Base-by-base conservation (phyloP, 306 rosid genomes). In the Vicia villosa region DNA sequence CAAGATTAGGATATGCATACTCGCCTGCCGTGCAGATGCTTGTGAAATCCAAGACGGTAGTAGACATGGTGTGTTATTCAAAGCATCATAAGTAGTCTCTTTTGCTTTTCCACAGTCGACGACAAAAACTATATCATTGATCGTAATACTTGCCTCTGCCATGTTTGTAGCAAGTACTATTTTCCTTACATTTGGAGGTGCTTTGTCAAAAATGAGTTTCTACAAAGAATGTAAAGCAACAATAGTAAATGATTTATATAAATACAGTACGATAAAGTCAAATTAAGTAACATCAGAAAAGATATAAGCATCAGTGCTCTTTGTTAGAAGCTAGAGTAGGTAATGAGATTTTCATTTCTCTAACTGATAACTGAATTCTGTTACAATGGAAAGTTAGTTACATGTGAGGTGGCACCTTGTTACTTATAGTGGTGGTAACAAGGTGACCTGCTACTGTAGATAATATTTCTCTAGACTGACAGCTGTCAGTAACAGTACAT, bases 61-160 rank as follows among this genome's bases (percentile, higher is more conserved):
- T 51, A 93, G 85, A 78, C 98, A 93, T 59, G 98, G 96, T 2
- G 98, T 93, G 74, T 93, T 93, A 78, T 93, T 93, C 85, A 93
- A 85, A 63, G 98, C 98, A 80, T 93, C 98, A 80, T 93, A 90
- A 9, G 96, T 83, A 72, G 98, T 90, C 87, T 93, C 98, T 85
- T 93, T 93, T 13, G 98, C 98, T 79, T 93, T 93, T 78, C 98
- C 98, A 47, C 98, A 90, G 77, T 93, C 98, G 77, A 93, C 83
- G 68, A 93, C 98, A 83, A 90, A 93, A 67, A 93, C 93, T 32
- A 93, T 30, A 43, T 93, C 98, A 75, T 93, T 93, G 84, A 90
- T 93, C 26, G 98, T 93, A 79, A 93, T 93, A 81, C 98, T 88
- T 63, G 98, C 98, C 86, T 93, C 98, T 51, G 98, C 98, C 96